Evolutionary conservation across 1,284 basidiomycete genomes (phyloP), one percentile per base, ranked within the genome.

Genomic region (Ustilago cynodontis): DNA sequence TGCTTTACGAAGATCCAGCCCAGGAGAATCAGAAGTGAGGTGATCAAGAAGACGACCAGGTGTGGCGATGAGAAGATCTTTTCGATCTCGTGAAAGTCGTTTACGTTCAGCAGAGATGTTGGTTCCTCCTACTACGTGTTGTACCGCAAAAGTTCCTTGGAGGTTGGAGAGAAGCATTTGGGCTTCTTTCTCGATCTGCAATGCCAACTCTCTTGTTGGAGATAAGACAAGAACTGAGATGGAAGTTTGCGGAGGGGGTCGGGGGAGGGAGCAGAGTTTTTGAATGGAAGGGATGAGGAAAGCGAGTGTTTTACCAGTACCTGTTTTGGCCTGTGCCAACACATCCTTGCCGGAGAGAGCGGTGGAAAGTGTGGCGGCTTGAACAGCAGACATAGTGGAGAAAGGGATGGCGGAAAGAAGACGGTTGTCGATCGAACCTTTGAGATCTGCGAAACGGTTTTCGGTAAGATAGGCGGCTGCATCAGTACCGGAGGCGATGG

Each of bases 271-370:
- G 45, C 75, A 75, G 31, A 89, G 77, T 14, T 79, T 81, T 71
- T 96, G 93, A 70, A 98, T 89, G 13, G 93, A 93, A 5, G 94
- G 94, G 6, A 97, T 89, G 59, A 98, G 90, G 88, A 96, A 98
- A 0, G 91, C 93, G 37, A 95, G 88, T 0, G 94, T 97, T 87
- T 97, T 98, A 56, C 94, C 94, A 0, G 94, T 95, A 49, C 95
- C 94, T 0, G 95, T 96, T 86, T 92, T 93, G n/a, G 94, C 93
- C 81, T 92, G 91, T 22, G 94, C 93, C 39, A 95, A 75, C 4
- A 88, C 82, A 59, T 88, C 88, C 35, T 82, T 79, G 45, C 86
- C 86, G 0, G 80, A 78, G 3, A 89, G 76, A 41, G 87, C 86
- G 7, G 86, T 77, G n/a, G 87, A 86, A 18, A 89, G 80, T 1